phyloP scores from a whole-genome alignment of 805 yeast genomes.

The Pichia cephalocereana region DNA sequence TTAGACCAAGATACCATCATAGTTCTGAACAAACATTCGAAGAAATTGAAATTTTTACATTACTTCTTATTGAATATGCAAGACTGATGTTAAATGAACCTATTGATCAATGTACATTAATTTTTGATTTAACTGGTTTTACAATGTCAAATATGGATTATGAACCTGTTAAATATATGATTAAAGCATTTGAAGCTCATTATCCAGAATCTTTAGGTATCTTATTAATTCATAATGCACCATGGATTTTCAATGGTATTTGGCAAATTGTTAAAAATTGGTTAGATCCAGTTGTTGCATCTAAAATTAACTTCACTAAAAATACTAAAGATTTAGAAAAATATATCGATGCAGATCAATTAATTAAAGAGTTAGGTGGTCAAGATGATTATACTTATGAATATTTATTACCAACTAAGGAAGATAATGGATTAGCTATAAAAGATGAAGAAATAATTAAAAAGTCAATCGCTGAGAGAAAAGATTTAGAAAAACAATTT shows the following conservation, averaged over 20 bases:
- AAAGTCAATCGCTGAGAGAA: conserved; percentile 33
- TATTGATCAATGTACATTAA: conserved; percentile 68
- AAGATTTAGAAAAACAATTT: conserved; percentile 42
- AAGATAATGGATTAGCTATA: conserved; percentile 42
- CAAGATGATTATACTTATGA: conserved; percentile 45
- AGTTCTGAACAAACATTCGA: conserved; percentile 57
- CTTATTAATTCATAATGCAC: conserved; percentile 84
- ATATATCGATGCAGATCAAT: conserved; percentile 46
- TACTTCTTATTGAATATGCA: conserved; percentile 73
- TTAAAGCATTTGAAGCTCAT: conserved; percentile 87
- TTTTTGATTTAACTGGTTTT: conserved; percentile 83
- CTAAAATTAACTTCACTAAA: conserved; percentile 81
- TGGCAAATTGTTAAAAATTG: conserved; percentile 91
- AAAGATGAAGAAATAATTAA: conserved; percentile 33
- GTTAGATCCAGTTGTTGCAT: conserved; percentile 95
- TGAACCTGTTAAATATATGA: conserved; percentile 80
- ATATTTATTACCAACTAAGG: conserved; percentile 52
- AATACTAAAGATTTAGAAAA: conserved; percentile 55
- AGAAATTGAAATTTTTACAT: conserved; percentile 68
- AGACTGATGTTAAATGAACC: conserved; percentile 67
- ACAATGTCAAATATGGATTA: conserved; percentile 91
- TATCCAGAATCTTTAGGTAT: conserved; percentile 91
- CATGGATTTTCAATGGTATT: conserved; percentile 92
- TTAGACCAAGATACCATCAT: conserved; percentile 71
- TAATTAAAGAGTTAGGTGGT: conserved; percentile 76